Evolutionary conservation across 768 basidiomycete genomes (phyloP), one percentile per base, ranked within the genome.

Genomic region (Leucogyrophana mollusca): DNA sequence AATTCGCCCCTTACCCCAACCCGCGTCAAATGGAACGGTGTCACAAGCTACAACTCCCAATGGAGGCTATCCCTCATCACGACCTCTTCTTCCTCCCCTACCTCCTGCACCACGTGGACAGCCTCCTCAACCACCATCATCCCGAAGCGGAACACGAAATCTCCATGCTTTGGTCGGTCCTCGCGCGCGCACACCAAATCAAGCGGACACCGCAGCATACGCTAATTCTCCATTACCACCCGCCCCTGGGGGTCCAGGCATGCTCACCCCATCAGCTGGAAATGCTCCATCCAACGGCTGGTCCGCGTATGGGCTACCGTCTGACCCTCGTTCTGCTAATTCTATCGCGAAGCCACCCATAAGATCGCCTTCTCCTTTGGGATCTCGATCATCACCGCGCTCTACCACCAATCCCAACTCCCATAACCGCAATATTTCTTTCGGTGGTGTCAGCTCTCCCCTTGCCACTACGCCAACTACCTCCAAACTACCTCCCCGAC

Each of bases 101-200:
- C 85, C 86, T 4, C 87, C 88, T 1, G 76, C 80, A 0, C 86
- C 87, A 1, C 79, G 80, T 27, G 72, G 73, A 2, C 83, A 85
- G 50, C 87, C 87, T 5, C 83, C 83, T 5, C 72, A 62, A 16
- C 67, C 66, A 9, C 77, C 76, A 34, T 60, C 70, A 13, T 41
- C 53, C 32, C 71, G 77, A 18, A 62, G 68, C 13, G 52, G 62
- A 17, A 37, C 73, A 24, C 53, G 68, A 54, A 70, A 57, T 48
- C 67, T 62, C 51, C 69, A 55, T 52, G 65, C 46, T 56, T 55
- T 50, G 72, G 68, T 32, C 66, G 77, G 49, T 0, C 30, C 52
- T 1, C 62, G 65, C 17, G 43, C 62, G 30, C 74, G 73, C 11
- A 84, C 85, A 0, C 83, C 85, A 8, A 80, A 78, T 3, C 81